These are phyloP conservation scores for Pseudocercospora cruenta DNA, from an alignment of 2,329 filamentous ascomycete genomes.

Conservation along the genomic window DNA sequence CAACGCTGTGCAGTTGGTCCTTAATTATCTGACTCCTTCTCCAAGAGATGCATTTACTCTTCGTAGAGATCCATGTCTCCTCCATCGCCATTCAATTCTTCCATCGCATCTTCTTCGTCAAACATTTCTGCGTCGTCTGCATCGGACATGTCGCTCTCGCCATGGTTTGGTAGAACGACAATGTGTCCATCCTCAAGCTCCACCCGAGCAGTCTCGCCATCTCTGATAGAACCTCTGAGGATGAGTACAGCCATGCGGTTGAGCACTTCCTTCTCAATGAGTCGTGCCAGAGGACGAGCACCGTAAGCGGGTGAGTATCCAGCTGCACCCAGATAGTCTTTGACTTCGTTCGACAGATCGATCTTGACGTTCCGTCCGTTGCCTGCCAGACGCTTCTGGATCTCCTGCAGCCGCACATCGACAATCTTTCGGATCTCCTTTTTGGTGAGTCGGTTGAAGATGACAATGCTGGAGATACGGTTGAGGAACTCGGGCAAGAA, in stretches of 20 bases:
- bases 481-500: conserved; percentile 99
- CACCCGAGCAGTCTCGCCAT: conserved; percentile 82
- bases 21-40: background rate
- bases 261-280: conserved; percentile 97
- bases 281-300: conserved; percentile 80
- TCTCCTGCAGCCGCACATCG: conserved; percentile 82
- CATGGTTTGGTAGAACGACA: conserved; percentile 81
- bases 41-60: conserved; percentile 22
- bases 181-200: conserved; percentile 80
- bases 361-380: conserved; percentile 89
- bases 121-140: conserved; percentile 69
- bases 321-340: conserved; percentile 87
- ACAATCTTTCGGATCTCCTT: conserved; percentile 94
- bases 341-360: conserved; percentile 79
- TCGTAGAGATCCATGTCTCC: conserved; percentile 68
- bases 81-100: conserved; percentile 63
- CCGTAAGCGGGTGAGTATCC: conserved; percentile 97
- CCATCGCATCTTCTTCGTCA: conserved; percentile 74
- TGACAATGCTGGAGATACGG: conserved; percentile 92
- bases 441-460: conserved; percentile 95
- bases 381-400: conserved; percentile 84
- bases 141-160: conserved; percentile 59
- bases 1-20: conserved; percentile 24
- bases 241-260: conserved; percentile 92
- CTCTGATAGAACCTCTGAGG: conserved; percentile 78